These are phyloP conservation scores for Paecilomyces variotii DNA, from an alignment of 2,329 filamentous ascomycete genomes.

Conservation along the genomic window DNA sequence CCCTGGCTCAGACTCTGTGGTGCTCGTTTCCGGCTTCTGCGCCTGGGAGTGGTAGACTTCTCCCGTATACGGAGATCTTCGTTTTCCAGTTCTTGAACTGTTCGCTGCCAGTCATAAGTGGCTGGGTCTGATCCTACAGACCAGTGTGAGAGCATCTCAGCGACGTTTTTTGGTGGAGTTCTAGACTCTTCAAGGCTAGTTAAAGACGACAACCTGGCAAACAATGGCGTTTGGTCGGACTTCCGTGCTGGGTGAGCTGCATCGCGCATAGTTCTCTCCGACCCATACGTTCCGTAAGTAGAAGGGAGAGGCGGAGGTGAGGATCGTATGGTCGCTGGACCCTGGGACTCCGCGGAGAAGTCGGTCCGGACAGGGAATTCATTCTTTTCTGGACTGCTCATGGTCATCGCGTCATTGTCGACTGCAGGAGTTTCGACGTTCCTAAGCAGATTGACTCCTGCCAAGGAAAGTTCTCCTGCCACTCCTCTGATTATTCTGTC, in stretches of 20 bases:
- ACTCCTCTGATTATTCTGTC: slow-evolving; percentile 29
- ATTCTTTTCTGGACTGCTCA: neutral
- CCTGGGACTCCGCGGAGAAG: neutral
- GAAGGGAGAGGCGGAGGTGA: neutral
- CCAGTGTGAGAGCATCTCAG: slow-evolving; percentile 30
- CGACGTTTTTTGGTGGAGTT: slow-evolving; percentile 14
- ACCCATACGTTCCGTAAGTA: neutral
- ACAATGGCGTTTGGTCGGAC: slow-evolving; percentile 3
- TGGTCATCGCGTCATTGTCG: neutral
- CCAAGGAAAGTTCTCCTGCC: slow-evolving; percentile 28
- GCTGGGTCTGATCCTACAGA: slow-evolving; percentile 22
- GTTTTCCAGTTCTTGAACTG: slow-evolving; percentile 10
- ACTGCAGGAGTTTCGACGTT: slow-evolving; percentile 1
- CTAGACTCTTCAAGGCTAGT: slow-evolving; percentile 18
- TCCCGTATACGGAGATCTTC: slow-evolving; percentile 12
- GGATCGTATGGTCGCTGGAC: neutral
- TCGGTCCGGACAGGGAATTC: neutral
- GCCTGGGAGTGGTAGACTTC: slow-evolving; percentile 12
- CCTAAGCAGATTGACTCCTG: slow-evolving; percentile 20
- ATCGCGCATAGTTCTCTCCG: neutral
- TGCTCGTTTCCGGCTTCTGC: slow-evolving; percentile 18
- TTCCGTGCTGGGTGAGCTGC: neutral
- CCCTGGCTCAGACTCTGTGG: slow-evolving; percentile 11
- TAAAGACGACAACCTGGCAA: slow-evolving; percentile 20
- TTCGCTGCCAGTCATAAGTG: slow-evolving; percentile 26